A percentile compares a stretch with the other conserved stretches of the same genome.
These are phyloP conservation scores for Phoma herbarum DNA, from an alignment of 2,329 filamentous ascomycete species.

Conservation along the genomic window DNA sequence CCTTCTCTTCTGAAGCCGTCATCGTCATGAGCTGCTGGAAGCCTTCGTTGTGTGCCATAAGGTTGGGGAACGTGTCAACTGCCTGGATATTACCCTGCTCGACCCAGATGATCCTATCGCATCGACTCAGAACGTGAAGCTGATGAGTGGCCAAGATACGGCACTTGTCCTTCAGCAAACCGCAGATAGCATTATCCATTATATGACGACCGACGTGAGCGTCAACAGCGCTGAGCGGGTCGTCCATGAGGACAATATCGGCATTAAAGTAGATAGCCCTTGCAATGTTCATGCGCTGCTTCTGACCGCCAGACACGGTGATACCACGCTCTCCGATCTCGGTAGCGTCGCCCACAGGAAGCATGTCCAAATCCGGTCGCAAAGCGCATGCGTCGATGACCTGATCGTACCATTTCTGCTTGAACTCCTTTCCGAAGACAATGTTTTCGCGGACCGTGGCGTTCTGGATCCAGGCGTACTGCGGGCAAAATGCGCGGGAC, in stretches of 20 bases:
- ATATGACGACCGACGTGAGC: conserved; percentile 73
- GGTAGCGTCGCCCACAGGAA: conserved; percentile 87
- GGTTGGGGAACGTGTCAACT: conserved; percentile 86
- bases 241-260: conserved; percentile 70
- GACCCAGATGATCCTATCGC: conserved; percentile 93
- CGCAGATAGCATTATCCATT: conserved; percentile 93
- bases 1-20: conserved; percentile 69
- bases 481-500: conserved; percentile 87
- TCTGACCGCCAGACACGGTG: conserved; percentile 93
- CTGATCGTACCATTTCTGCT: conserved; percentile 79
- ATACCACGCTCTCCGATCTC: conserved; percentile 97
- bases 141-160: conserved; percentile 94
- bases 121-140: conserved; percentile 88
- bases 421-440: conserved; percentile 79
- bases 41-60: conserved; percentile 79
- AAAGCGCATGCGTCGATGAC: conserved; percentile 90
- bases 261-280: conserved; percentile 74
- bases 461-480: conserved; percentile 99
- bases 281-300: conserved; percentile 94
- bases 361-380: conserved; percentile 85
- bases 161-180: conserved; percentile 87
- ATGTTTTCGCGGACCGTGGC: conserved; percentile 88
- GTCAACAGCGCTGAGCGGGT: conserved; percentile 67
- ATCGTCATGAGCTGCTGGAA: conserved; percentile 87
- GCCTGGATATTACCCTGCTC: conserved; percentile 84